A percentile compares a stretch with the other conserved stretches of the same genome.
phyloP scores from a whole-genome alignment of 495 filamentous ascomycete genomes.

The Aspergillus steynii region DNA sequence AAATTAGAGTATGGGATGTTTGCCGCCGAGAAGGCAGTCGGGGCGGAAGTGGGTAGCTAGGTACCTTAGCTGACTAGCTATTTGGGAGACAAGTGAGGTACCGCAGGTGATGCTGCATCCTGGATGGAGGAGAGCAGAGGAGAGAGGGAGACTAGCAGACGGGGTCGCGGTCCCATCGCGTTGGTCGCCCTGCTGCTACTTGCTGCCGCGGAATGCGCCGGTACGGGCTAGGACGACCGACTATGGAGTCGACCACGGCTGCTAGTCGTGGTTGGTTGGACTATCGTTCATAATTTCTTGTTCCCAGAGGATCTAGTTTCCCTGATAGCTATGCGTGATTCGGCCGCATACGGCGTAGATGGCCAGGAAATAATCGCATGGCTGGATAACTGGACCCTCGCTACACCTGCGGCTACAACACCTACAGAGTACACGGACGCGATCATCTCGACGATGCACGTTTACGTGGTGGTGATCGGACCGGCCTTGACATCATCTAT shows the following conservation, averaged over 20 bases:
- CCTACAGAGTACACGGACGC: not conserved
- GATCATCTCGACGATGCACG: not conserved
- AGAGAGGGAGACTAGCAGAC: too few relatives aligned
- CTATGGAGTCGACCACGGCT: not conserved
- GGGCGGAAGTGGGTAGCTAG: not conserved
- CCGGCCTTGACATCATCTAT: not conserved
- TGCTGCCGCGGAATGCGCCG: not conserved
- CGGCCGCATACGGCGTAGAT: not conserved
- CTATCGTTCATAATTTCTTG: not conserved
- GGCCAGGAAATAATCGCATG: too few relatives aligned
- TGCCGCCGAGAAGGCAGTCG: not conserved
- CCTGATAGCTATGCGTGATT: not conserved
- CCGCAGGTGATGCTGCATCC: not conserved
- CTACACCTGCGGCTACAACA: not conserved
- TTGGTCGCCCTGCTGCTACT: not conserved
- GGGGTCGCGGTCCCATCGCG: too few relatives aligned
- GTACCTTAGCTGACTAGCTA: too few relatives aligned
- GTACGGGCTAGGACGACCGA: not conserved
- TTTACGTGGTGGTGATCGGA: not conserved
- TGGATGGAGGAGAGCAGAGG: not conserved
- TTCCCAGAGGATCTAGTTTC: not conserved
- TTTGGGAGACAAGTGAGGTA: too few relatives aligned
- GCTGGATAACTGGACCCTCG: not conserved
- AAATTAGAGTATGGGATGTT: not conserved
- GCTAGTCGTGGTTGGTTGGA: not conserved